Evolutionary conservation across 352 stramenopile species (phyloP).

Genomic region (Phytophthora capsici): DNA sequence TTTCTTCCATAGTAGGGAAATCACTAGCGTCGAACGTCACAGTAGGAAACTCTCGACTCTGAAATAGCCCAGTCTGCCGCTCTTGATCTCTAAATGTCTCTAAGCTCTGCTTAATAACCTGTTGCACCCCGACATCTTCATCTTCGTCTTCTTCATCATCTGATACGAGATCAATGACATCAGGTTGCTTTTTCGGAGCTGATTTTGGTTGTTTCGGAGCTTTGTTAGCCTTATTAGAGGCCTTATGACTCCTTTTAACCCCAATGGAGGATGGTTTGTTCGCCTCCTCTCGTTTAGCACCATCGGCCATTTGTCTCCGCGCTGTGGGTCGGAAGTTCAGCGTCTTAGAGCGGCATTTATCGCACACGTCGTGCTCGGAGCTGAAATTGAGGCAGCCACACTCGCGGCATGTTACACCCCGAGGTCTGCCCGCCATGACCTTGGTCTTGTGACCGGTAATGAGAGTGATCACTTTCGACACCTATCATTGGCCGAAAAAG

Average conservation of each 20-base stretch:
- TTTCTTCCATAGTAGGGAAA: slow-evolving; percentile 42
- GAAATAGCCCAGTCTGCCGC: slow-evolving; percentile 9
- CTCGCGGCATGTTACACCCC: slow-evolving; percentile 40
- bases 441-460: background rate
- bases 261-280: too few relatives aligned
- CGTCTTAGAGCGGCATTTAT: slow-evolving; percentile 32
- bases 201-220: slow-evolving; percentile 4
- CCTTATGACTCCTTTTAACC: too few relatives aligned
- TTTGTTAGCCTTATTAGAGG: background rate
- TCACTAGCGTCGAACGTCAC: slow-evolving; percentile 37
- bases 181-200: slow-evolving; percentile 11
- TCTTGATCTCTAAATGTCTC: slow-evolving; percentile 10
- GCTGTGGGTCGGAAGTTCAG: slow-evolving; percentile 12
- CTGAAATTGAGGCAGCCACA: slow-evolving; percentile 62
- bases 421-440: slow-evolving; percentile 25
- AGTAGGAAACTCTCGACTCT: slow-evolving; percentile 37
- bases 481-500: too few relatives aligned
- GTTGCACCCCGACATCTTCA: slow-evolving; percentile 4
- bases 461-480: too few relatives aligned
- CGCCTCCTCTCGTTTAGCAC: background rate
- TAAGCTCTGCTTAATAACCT: slow-evolving; percentile 5
- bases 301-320: slow-evolving; percentile 2
- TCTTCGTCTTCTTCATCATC: slow-evolving; percentile 27
- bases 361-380: slow-evolving; percentile 35
- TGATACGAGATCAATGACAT: slow-evolving; percentile 37